phyloP scores from a whole-genome alignment of 345 rosid species.

The Toxicodendron radicans region DNA sequence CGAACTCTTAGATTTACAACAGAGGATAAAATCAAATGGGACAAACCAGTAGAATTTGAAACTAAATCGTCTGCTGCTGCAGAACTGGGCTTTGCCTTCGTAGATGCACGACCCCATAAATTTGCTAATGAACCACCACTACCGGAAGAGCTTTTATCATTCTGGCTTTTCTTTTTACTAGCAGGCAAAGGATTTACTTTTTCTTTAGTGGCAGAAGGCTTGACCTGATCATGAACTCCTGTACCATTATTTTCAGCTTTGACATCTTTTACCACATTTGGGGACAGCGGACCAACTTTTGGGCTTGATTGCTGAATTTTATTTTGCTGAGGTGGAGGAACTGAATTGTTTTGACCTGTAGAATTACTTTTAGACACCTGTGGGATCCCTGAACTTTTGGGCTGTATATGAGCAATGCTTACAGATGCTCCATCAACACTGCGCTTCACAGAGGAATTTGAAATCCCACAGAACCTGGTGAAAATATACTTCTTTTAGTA shows the following conservation, averaged over 20 bases:
- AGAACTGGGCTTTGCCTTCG: constrained; percentile 47
- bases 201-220: constrained; percentile 45
- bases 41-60: constrained; percentile 44
- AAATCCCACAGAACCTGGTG: constrained; percentile 79
- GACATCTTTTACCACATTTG: constrained; percentile 34
- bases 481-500: constrained; percentile 3
- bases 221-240: constrained; percentile 33
- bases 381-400: constrained; percentile 37
- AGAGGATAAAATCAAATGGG: constrained; percentile 19
- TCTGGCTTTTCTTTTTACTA: constrained; percentile 45
- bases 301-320: constrained; percentile 42
- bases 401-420: constrained; percentile 30
- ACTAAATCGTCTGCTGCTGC: constrained; percentile 25
- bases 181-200: constrained; percentile 35
- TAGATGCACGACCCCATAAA: constrained; percentile 76
- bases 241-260: constrained; percentile 34
- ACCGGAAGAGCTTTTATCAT: constrained; percentile 43
- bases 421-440: constrained; percentile 41
- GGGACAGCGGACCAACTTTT: constrained; percentile 32
- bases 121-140: constrained; percentile 59
- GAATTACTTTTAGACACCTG: constrained; percentile 33
- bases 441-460: constrained; percentile 64
- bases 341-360: constrained; percentile 25
- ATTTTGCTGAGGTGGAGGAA: constrained; percentile 32
- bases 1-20: not conserved